Conservation (phyloP, 805 yeast genomes). For the Suhomyces emberorum region DNA sequence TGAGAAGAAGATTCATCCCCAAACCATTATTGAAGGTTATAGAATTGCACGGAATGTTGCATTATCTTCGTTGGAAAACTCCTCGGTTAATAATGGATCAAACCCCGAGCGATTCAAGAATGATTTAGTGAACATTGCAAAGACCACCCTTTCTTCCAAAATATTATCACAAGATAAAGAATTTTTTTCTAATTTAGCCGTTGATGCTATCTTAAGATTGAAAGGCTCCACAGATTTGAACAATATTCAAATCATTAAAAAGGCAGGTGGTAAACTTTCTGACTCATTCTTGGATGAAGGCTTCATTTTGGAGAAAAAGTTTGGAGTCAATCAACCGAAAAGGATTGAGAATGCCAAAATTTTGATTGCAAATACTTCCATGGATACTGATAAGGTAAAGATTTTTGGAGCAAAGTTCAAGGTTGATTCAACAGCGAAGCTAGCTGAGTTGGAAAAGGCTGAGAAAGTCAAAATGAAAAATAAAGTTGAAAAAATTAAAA, state of each 20-base stretch:
- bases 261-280: slow-evolving; percentile 85
- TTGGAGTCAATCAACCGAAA: slow-evolving; percentile 94
- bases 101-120: slow-evolving; percentile 59
- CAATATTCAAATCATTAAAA: slow-evolving; percentile 90
- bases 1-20: slow-evolving; percentile 94
- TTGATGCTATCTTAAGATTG: slow-evolving; percentile 86
- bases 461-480: slow-evolving; percentile 90
- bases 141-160: slow-evolving; percentile 90
- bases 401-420: slow-evolving; percentile 97
- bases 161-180: slow-evolving; percentile 93
- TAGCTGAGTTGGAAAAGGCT: slow-evolving; percentile 91
- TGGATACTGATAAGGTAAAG: slow-evolving; percentile 97
- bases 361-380: slow-evolving; percentile 89
- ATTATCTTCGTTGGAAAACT: slow-evolving; percentile 66
- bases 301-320: slow-evolving; percentile 83
- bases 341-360: slow-evolving; percentile 77
- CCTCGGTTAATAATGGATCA: slow-evolving; percentile 70
- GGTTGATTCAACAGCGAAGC: slow-evolving; percentile 90
- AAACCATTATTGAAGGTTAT: slow-evolving; percentile 94
- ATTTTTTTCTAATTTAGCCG: slow-evolving; percentile 84
- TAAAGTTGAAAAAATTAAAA: slow-evolving; percentile 85
- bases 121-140: slow-evolving; percentile 84
- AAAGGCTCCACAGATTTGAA: slow-evolving; percentile 86
- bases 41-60: slow-evolving; percentile 89
- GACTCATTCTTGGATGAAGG: slow-evolving; percentile 97